Conservation (phyloP, 148 eudicot genomes). For the Pouteria glomerata region DNA sequence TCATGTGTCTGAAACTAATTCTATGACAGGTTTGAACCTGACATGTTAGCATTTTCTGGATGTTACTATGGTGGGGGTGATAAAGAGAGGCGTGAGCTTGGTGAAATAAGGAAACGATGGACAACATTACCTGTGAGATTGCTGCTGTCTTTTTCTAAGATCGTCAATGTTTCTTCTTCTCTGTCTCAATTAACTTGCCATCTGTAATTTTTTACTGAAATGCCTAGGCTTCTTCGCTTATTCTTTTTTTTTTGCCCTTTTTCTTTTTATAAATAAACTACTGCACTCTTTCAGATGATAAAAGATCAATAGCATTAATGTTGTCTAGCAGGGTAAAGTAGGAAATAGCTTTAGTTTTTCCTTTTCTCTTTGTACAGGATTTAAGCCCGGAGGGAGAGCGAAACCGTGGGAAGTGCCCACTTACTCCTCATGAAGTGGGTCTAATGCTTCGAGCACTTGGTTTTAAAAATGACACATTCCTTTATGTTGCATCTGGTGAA, state of each 20-base stretch:
- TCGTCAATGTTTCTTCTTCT: neutral
- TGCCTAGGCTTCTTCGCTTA: too few relatives aligned
- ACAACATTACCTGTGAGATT: conserved; percentile 81
- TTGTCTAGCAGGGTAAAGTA: neutral
- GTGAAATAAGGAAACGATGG: conserved; percentile 94
- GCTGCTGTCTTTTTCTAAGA: neutral
- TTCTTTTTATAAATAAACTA: too few relatives aligned
- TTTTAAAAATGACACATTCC: conserved; percentile 65
- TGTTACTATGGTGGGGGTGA: conserved; percentile 99
- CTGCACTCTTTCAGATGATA: neutral
- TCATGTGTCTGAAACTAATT: neutral
- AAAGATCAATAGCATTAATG: neutral
- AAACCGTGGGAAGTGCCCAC: conserved; percentile 87
- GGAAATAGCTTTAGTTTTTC: neutral
- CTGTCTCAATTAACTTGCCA: neutral
- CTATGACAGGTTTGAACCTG: conserved; percentile 85
- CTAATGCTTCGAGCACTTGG: conserved; percentile 90
- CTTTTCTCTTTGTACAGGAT: conserved; percentile 42
- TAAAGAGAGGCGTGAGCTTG: conserved; percentile 80
- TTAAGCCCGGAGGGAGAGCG: conserved; percentile 80
- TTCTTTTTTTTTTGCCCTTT: too few relatives aligned
- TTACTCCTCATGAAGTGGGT: conserved; percentile 95
- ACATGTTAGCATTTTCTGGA: conserved; percentile 98
- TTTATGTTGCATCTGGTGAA: conserved; percentile 97
- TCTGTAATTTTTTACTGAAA: neutral